Evolutionary conservation across 768 basidiomycete genomes (phyloP).

Genomic region (Porphyrellus cyaneotinctus): DNA sequence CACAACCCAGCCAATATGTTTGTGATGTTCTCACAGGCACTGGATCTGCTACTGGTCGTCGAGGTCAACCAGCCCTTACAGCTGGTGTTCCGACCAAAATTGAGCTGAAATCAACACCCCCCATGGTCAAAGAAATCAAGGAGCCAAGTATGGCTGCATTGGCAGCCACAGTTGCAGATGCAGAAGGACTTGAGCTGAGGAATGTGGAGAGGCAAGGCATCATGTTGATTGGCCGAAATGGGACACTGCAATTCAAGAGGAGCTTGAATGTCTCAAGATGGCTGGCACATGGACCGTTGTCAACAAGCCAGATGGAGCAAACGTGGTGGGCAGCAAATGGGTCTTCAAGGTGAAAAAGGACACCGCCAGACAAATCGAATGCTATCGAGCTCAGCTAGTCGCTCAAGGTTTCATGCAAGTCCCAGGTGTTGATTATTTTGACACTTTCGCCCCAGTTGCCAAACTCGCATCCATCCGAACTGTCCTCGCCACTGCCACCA

Average conservation of each 20-base stretch:
- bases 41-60: not conserved
- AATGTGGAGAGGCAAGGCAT: not conserved
- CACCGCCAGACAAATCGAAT: not conserved
- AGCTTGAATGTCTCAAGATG: not conserved
- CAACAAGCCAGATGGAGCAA: not conserved
- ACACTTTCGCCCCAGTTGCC: not conserved
- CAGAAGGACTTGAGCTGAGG: not conserved
- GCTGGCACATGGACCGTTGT: not conserved
- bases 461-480: not conserved
- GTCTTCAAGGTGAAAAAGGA: conserved; percentile 5
- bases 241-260: not conserved
- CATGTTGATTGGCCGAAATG: not conserved
- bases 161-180: not conserved
- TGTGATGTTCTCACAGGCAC: not conserved
- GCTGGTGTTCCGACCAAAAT: not conserved
- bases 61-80: not conserved
- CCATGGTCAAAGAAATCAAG: not conserved
- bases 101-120: not conserved
- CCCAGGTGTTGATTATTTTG: not conserved
- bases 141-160: not conserved
- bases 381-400: not conserved
- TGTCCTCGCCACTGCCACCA: not conserved
- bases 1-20: not conserved
- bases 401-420: not conserved
- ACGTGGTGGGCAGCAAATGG: conserved; percentile 1